phyloP scores from a whole-genome alignment of 2,329 filamentous ascomycete species.

The Aspergillus unguis region DNA sequence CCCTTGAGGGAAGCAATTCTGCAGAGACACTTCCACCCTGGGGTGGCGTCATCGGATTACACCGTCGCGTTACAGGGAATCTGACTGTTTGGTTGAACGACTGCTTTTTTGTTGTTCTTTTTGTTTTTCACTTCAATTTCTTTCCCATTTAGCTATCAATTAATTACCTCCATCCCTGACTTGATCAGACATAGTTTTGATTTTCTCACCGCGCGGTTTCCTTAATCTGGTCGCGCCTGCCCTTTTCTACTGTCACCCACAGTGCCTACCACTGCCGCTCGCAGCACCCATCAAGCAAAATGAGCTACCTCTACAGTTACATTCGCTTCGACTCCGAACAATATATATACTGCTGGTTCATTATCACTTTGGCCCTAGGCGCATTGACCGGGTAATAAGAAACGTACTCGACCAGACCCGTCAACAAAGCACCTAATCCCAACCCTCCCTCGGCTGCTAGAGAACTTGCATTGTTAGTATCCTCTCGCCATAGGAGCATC shows the following conservation, averaged over 20 bases:
- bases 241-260: neutral
- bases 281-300: neutral
- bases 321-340: neutral
- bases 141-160: neutral
- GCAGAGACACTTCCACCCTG: constrained; percentile 55
- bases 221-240: neutral
- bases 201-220: too few relatives aligned
- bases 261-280: neutral
- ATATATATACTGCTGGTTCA: constrained; percentile 5
- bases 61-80: constrained; percentile 41
- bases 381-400: neutral
- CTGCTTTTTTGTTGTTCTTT: constrained; percentile 30
- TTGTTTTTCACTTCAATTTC: neutral
- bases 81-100: constrained; percentile 37
- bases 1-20: constrained; percentile 58
- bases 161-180: neutral
- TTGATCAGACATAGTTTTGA: too few relatives aligned
- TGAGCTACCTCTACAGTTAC: neutral
- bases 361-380: neutral
- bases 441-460: neutral
- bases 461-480: neutral
- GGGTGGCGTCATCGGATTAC: constrained; percentile 55
- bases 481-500: neutral
- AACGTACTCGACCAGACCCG: neutral
- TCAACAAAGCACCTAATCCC: neutral